Conservation (phyloP, 2,329 filamentous ascomycete genomes). For the Talaromyces piceae region DNA sequence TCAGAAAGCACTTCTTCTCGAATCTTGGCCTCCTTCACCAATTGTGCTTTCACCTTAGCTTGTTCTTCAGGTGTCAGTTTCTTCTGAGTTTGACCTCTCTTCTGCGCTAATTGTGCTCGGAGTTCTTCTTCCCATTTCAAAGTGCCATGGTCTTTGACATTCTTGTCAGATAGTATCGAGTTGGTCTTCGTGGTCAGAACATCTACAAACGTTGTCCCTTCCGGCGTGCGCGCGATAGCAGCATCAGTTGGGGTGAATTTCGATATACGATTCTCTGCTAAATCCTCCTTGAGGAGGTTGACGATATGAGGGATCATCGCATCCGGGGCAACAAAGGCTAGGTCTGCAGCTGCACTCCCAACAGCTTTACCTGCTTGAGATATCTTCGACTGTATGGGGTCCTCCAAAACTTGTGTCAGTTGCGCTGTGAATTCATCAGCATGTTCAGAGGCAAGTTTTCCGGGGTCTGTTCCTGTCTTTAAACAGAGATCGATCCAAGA, state of each 20-base stretch:
- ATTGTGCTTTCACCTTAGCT: slow-evolving; percentile 80
- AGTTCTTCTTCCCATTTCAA: slow-evolving; percentile 96
- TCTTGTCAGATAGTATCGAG: slow-evolving; percentile 68
- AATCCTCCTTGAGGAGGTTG: slow-evolving; percentile 63
- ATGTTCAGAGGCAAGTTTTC: slow-evolving; percentile 60
- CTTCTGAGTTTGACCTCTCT: slow-evolving; percentile 76
- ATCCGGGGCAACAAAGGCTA: slow-evolving; percentile 89
- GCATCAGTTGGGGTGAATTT: slow-evolving; percentile 79
- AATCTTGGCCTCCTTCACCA: slow-evolving; percentile 78
- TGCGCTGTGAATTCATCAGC: slow-evolving; percentile 60
- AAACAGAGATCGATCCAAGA: slow-evolving; percentile 89
- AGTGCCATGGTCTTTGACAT: slow-evolving; percentile 89
- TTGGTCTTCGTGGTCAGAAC: slow-evolving; percentile 77
- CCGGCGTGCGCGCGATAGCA: slow-evolving; percentile 84
- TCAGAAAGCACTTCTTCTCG: slow-evolving; percentile 62
- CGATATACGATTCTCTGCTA: slow-evolving; percentile 62
- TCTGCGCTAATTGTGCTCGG: slow-evolving; percentile 76
- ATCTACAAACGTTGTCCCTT: slow-evolving; percentile 82
- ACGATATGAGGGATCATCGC: slow-evolving; percentile 69
- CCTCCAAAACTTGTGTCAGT: slow-evolving; percentile 50
- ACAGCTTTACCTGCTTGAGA: slow-evolving; percentile 55
- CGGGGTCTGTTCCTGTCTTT: slow-evolving; percentile 73
- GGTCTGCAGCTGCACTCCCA: slow-evolving; percentile 76
- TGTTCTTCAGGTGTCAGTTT: slow-evolving; percentile 87
- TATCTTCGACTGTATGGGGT: slow-evolving; percentile 29